These are phyloP conservation scores for Cyclotella atomus DNA, from an alignment of 108 stramenopile genomes.

Conservation along the genomic window DNA sequence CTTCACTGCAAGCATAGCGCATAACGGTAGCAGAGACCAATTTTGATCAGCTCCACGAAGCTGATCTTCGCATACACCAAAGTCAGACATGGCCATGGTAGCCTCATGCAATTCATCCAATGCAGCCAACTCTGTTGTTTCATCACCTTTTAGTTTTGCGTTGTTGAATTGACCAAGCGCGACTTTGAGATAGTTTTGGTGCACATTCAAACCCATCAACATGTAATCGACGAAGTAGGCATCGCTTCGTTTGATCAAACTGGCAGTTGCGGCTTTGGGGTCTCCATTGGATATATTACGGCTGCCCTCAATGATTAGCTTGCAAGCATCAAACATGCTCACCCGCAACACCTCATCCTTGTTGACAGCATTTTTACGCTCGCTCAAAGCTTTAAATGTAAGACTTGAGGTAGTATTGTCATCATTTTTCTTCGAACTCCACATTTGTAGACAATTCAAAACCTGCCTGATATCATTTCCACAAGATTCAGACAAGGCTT, in stretches of 20 bases:
- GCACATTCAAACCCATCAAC: slow-evolving; percentile 91
- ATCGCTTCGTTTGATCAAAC: slow-evolving; percentile 85
- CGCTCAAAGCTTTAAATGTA: slow-evolving; percentile 86
- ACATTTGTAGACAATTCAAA: slow-evolving; percentile 96
- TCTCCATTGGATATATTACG: slow-evolving; percentile 62
- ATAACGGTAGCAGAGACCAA: slow-evolving; percentile 91
- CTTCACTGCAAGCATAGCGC: slow-evolving; percentile 84
- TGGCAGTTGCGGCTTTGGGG: slow-evolving; percentile 52
- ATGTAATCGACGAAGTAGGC: slow-evolving; percentile 97
- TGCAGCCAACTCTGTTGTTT: slow-evolving; percentile 40
- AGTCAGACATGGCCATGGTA: slow-evolving; percentile 87
- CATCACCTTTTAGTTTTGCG: slow-evolving; percentile 58
- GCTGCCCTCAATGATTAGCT: slow-evolving; percentile 80
- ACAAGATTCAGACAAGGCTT: slow-evolving; percentile 93
- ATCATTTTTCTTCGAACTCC: slow-evolving; percentile 78
- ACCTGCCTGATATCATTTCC: slow-evolving; percentile 97
- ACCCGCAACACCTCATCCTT: slow-evolving; percentile 94
- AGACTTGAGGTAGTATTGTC: slow-evolving; percentile 33
- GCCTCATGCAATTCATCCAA: slow-evolving; percentile 79
- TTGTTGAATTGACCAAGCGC: slow-evolving; percentile 50
- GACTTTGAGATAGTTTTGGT: slow-evolving; percentile 93
- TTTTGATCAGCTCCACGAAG: slow-evolving; percentile 91
- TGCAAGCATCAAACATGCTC: slow-evolving; percentile 91
- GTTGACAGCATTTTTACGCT: slow-evolving; percentile 64
- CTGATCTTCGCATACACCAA: slow-evolving; percentile 75